Conservation (phyloP, 306 rosid species). For the Casuarina glauca region DNA sequence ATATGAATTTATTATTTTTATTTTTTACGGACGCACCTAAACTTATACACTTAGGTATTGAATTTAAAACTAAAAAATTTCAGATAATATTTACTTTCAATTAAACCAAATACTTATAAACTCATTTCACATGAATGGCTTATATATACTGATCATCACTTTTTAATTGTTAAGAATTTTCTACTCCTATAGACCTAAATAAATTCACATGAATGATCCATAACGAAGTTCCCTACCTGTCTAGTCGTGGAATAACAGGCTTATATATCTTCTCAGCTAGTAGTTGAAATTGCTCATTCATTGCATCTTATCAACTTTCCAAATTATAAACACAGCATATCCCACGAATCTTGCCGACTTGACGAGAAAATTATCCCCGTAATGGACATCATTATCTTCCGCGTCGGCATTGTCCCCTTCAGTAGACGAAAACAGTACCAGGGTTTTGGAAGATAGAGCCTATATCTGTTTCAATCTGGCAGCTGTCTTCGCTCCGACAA, state of each 20-base stretch:
- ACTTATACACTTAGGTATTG: too few species aligned
- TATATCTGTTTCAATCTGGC: background rate
- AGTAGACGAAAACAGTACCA: constrained; percentile 4
- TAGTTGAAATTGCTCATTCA: constrained; percentile 40
- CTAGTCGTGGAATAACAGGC: background rate
- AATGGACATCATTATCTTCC: constrained; percentile 15
- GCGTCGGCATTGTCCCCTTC: constrained; percentile 28
- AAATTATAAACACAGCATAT: constrained; percentile 42
- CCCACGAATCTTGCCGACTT: constrained; percentile 45
- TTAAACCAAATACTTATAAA: too few species aligned
- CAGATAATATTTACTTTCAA: too few species aligned
- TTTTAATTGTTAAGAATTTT: background rate
- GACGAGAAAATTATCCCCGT: background rate
- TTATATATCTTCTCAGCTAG: constrained; percentile 17
- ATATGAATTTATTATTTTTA: too few species aligned
- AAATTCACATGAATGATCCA: constrained; percentile 16
- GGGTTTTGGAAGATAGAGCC: background rate
- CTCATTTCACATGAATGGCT: background rate
- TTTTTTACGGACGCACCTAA: too few species aligned
- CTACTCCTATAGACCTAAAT: background rate
- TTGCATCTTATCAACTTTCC: constrained; percentile 36
- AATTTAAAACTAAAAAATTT: too few species aligned
- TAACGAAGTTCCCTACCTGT: constrained; percentile 22
- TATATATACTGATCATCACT: background rate
- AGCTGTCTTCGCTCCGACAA: background rate